A percentile compares a stretch with the other conserved stretches of the same genome.
Conservation (phyloP, 108 stramenopile species). For the Craspedostauros australis region DNA sequence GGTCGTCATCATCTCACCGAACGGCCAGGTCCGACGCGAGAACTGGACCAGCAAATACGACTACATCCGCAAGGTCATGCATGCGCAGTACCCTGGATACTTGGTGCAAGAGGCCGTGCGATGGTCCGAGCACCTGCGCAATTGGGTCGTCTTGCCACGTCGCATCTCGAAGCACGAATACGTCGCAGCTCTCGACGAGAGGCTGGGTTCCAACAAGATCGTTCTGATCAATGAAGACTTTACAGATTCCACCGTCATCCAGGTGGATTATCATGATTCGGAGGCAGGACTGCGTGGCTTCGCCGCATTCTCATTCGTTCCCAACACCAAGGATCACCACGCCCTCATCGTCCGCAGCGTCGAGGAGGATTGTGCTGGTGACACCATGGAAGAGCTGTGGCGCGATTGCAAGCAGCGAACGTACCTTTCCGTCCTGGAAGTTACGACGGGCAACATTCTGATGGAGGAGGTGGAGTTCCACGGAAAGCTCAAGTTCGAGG, state of each 20-base stretch:
- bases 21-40: constrained; percentile 40
- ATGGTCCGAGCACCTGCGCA: constrained; percentile 57
- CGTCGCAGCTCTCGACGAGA: constrained; percentile 68
- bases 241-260: constrained; percentile 37
- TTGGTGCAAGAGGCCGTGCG: constrained; percentile 73
- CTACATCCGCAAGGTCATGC: constrained; percentile 51
- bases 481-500: constrained; percentile 60
- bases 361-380: constrained; percentile 65
- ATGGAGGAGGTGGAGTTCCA: constrained; percentile 65
- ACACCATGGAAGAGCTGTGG: too few relatives aligned
- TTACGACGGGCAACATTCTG: constrained; percentile 70
- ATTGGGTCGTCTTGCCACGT: constrained; percentile 80
- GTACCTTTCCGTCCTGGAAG: constrained; percentile 66
- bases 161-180: constrained; percentile 56
- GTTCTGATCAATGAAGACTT: constrained; percentile 55
- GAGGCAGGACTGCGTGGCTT: constrained; percentile 79
- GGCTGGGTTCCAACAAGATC: constrained; percentile 62
- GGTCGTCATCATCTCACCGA: constrained; percentile 52
- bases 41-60: constrained; percentile 66
- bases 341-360: constrained; percentile 67
- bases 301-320: constrained; percentile 73
- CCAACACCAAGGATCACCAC: constrained; percentile 54
- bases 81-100: constrained; percentile 54
- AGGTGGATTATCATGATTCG: constrained; percentile 36
- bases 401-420: constrained; percentile 62